A percentile compares a stretch with the other conserved stretches of the same genome.
Conservation (phyloP, 1,284 basidiomycete genomes). For the Cutaneotrichosporon sp. region DNA sequence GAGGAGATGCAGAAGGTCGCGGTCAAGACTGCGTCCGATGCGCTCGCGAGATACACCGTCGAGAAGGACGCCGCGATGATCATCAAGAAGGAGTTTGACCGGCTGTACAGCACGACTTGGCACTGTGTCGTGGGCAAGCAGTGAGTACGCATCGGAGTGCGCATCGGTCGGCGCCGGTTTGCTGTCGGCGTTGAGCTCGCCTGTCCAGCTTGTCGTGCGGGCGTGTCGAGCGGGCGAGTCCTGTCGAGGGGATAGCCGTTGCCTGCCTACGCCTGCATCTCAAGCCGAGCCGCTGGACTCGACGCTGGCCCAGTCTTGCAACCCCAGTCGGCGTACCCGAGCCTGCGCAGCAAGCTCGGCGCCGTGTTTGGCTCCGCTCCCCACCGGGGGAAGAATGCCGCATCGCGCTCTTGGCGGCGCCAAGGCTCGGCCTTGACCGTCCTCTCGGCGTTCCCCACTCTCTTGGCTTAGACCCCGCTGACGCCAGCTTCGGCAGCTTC, state of each 20-base stretch:
- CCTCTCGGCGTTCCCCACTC: background rate
- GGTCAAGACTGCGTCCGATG: constrained; percentile 80
- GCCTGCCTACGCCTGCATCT: too few species aligned
- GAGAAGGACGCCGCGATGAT: constrained; percentile 98
- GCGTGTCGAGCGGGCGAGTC: too few species aligned
- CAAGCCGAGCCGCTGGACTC: too few species aligned
- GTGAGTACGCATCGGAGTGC: constrained; percentile 37
- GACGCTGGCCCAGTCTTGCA: too few species aligned
- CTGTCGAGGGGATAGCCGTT: too few species aligned
- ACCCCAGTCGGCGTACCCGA: too few species aligned
- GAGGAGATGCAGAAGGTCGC: constrained; percentile 94
- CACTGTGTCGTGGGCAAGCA: constrained; percentile 91
- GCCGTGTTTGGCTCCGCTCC: too few species aligned
- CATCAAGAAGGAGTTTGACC: constrained; percentile 97
- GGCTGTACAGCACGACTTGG: constrained; percentile 88
- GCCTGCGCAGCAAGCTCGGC: too few species aligned
- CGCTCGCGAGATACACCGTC: constrained; percentile 86
- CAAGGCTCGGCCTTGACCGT: background rate
- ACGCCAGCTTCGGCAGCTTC: constrained; percentile 78
- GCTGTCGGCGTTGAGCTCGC: too few species aligned
- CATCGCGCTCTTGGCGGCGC: background rate
- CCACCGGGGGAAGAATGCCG: too few species aligned
- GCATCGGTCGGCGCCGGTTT: too few species aligned
- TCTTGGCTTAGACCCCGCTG: constrained; percentile 3
- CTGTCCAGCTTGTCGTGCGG: too few species aligned